Percentiles rank a stretch among this genome's conserved stretches.
Conservation (phyloP, 768 basidiomycete species). For the Suillus subaureus region DNA sequence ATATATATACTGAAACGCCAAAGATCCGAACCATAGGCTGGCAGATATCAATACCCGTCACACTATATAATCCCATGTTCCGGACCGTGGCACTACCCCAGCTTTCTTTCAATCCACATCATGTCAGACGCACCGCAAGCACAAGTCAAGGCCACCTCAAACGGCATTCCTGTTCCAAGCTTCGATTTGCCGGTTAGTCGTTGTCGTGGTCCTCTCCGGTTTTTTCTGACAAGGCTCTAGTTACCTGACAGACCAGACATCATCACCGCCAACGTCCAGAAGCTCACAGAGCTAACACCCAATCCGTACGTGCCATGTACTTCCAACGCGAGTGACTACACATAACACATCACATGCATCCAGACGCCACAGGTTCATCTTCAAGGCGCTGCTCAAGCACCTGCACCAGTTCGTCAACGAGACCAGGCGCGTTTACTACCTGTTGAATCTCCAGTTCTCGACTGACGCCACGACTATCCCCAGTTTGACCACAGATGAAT, state of each 20-base stretch:
- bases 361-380: conserved; percentile 50
- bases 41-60: background rate
- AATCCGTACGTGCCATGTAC: conserved; percentile 37
- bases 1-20: background rate
- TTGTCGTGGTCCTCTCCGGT: background rate
- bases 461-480: background rate
- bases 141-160: conserved; percentile 32
- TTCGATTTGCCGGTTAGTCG: conserved; percentile 43
- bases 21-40: background rate
- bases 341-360: background rate
- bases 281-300: conserved; percentile 38
- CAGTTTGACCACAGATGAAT: conserved; percentile 80
- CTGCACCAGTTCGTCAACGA: conserved; percentile 76
- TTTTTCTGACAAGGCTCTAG: conserved; percentile 28
- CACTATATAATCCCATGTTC: conserved; percentile 2
- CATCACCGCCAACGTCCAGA: conserved; percentile 50
- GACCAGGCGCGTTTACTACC: conserved; percentile 48
- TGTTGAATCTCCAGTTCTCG: background rate
- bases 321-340: background rate
- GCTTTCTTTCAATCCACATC: background rate
- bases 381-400: conserved; percentile 59
- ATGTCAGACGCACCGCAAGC: conserved; percentile 12
- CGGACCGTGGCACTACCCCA: background rate
- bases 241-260: conserved; percentile 50
- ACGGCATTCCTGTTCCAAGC: conserved; percentile 41